Evolutionary conservation across 1,284 basidiomycete species (phyloP).

Genomic region (Xerocomus alliaceus): DNA sequence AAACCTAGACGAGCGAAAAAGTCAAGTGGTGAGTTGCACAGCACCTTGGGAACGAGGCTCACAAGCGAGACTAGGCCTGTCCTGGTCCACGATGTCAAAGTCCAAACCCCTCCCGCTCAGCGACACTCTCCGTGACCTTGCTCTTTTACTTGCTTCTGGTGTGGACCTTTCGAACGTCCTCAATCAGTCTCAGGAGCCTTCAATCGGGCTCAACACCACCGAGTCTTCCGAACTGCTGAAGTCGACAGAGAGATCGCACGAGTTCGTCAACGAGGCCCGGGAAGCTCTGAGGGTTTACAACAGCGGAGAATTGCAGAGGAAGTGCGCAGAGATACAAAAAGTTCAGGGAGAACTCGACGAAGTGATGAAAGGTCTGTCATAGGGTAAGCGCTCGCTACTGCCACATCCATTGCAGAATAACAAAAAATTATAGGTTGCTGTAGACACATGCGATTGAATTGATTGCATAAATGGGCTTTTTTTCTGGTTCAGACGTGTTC

Average conservation of each 20-base stretch:
- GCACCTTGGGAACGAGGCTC: not conserved
- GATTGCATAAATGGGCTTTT: not conserved
- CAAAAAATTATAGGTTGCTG: slow-evolving; percentile 1
- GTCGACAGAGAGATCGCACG: slow-evolving; percentile 59
- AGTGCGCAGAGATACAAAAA: slow-evolving; percentile 55
- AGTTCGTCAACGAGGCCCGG: slow-evolving; percentile 58
- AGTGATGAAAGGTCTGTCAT: slow-evolving; percentile 38
- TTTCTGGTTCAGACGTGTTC: too few species aligned
- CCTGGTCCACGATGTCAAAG: slow-evolving; percentile 42
- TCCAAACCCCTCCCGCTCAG: slow-evolving; percentile 62
- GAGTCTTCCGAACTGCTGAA: slow-evolving; percentile 39
- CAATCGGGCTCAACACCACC: slow-evolving; percentile 11
- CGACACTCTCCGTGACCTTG: slow-evolving; percentile 73
- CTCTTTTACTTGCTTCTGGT: slow-evolving; percentile 67
- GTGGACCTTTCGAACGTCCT: slow-evolving; percentile 57
- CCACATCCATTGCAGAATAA: not conserved
- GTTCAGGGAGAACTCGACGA: slow-evolving; percentile 52
- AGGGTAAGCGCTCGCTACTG: slow-evolving; percentile 19
- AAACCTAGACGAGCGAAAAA: too few species aligned
- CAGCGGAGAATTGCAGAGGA: slow-evolving; percentile 55
- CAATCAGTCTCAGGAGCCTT: slow-evolving; percentile 28
- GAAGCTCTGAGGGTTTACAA: slow-evolving; percentile 61
- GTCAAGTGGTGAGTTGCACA: too few species aligned
- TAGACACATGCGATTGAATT: not conserved
- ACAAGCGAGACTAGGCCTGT: not conserved